Conservation (phyloP, 495 filamentous ascomycete species). For the Hyaloscypha variabilis region DNA sequence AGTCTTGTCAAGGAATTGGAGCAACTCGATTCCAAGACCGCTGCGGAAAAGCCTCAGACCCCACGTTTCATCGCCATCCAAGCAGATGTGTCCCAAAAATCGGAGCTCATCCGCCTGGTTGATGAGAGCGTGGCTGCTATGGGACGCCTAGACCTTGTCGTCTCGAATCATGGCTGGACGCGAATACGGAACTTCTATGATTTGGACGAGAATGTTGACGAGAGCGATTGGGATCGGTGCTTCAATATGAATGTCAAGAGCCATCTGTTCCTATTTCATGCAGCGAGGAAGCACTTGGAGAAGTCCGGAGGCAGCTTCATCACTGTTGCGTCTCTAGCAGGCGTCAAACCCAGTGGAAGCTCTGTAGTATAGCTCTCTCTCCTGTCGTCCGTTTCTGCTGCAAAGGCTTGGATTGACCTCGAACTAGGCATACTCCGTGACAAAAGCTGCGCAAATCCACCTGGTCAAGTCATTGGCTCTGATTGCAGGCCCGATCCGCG, state of each 20-base stretch:
- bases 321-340: slow-evolving; percentile 53
- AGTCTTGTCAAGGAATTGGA: slow-evolving; percentile 46
- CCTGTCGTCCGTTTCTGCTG: background rate
- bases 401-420: background rate
- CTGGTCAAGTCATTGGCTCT: slow-evolving; percentile 51
- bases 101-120: slow-evolving; percentile 47
- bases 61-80: slow-evolving; percentile 43
- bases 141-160: slow-evolving; percentile 54
- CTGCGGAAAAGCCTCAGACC: background rate
- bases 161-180: slow-evolving; percentile 63
- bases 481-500: slow-evolving; percentile 53
- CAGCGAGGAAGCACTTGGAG: slow-evolving; percentile 47
- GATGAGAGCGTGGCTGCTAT: slow-evolving; percentile 43
- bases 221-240: slow-evolving; percentile 59
- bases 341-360: slow-evolving; percentile 53
- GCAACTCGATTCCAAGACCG: background rate
- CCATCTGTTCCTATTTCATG: slow-evolving; percentile 57
- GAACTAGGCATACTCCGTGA: slow-evolving; percentile 48
- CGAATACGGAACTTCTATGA: slow-evolving; percentile 48
- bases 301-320: slow-evolving; percentile 54
- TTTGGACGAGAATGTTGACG: slow-evolving; percentile 55
- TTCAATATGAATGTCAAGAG: slow-evolving; percentile 63
- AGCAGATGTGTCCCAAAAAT: slow-evolving; percentile 50
- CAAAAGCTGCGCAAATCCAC: slow-evolving; percentile 60
- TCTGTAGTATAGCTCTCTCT: slow-evolving; percentile 38